Evolutionary conservation across 371 early-diverging fungal species (phyloP).

Genomic region (Circinella umbellata): DNA sequence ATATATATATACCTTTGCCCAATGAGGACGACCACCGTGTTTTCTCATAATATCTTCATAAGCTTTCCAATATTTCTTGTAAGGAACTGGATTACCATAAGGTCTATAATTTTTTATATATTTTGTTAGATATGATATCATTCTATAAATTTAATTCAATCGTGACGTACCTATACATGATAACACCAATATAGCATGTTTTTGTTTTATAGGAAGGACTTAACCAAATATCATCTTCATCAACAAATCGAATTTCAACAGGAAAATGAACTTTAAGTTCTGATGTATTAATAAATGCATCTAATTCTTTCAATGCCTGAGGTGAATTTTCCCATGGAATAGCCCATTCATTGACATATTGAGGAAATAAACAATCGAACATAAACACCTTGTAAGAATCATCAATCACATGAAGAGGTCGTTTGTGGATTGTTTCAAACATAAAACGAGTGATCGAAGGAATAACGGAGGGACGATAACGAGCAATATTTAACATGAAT

Average conservation of each 20-base stretch:
- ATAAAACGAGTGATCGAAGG: slow-evolving; percentile 64
- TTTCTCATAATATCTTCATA: slow-evolving; percentile 82
- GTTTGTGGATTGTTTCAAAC: slow-evolving; percentile 53
- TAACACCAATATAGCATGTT: slow-evolving; percentile 84
- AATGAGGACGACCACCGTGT: slow-evolving; percentile 81
- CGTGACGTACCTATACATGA: slow-evolving; percentile 77
- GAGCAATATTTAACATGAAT: slow-evolving; percentile 63
- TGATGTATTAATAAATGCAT: slow-evolving; percentile 59
- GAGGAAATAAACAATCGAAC: slow-evolving; percentile 85
- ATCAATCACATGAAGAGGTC: slow-evolving; percentile 60
- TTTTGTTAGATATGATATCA: background rate
- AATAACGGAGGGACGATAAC: slow-evolving; percentile 62
- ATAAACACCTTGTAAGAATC: slow-evolving; percentile 78
- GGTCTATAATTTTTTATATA: slow-evolving; percentile 53
- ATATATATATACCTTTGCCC: slow-evolving; percentile 70
- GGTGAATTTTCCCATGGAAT: slow-evolving; percentile 72
- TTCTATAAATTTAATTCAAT: too few species aligned
- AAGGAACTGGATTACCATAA: slow-evolving; percentile 71
- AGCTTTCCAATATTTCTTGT: slow-evolving; percentile 76
- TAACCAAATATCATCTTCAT: slow-evolving; percentile 78
- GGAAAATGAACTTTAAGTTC: slow-evolving; percentile 76
- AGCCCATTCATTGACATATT: slow-evolving; percentile 89
- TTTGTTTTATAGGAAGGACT: slow-evolving; percentile 75
- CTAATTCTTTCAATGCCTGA: slow-evolving; percentile 66
- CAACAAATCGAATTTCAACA: slow-evolving; percentile 82